Percentiles rank a stretch among this genome's conserved stretches.
Evolutionary conservation across 2,329 filamentous ascomycete species (phyloP).

Genomic region (Nigrospora oryzae): DNA sequence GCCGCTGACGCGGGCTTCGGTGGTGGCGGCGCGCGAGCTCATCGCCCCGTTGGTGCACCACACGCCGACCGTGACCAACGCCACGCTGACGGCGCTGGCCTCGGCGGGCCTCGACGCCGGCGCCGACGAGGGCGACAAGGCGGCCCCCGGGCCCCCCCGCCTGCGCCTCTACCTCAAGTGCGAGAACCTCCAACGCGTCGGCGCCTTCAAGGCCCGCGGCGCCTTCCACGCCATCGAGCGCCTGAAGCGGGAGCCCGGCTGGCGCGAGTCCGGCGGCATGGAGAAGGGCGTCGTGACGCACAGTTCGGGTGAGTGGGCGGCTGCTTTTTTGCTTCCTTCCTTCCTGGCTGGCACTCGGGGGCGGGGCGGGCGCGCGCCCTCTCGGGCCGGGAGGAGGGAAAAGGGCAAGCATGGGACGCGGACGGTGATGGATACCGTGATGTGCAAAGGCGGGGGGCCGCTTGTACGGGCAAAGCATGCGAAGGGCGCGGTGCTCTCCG

Average conservation of each 20-base stretch:
- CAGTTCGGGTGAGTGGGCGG: constrained; percentile 59
- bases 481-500: no score
- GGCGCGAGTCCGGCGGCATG: constrained; percentile 49
- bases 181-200: constrained; percentile 84
- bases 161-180: constrained; percentile 88
- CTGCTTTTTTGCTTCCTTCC: constrained; percentile 3
- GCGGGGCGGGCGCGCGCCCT: no score
- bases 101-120: constrained; percentile 56
- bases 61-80: constrained; percentile 76
- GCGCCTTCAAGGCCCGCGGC: constrained; percentile 87
- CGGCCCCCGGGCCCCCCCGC: constrained; percentile 44
- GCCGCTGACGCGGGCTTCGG: constrained; percentile 64
- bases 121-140: constrained; percentile 41
- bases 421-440: no score
- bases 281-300: constrained; percentile 77
- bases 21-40: constrained; percentile 61
- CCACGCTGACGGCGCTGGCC: constrained; percentile 65
- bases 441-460: no score
- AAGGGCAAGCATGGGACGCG: no score
- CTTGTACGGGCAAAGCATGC: no score
- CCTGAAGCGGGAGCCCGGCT: constrained; percentile 53
- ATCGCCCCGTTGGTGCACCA: constrained; percentile 71
- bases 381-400: no score
- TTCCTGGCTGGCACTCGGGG: neutral
- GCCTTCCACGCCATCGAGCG: constrained; percentile 79